A percentile compares a stretch with the other conserved stretches of the same genome.
phyloP scores from a whole-genome alignment of 441 rosid genomes.

The Hura crepitans region DNA sequence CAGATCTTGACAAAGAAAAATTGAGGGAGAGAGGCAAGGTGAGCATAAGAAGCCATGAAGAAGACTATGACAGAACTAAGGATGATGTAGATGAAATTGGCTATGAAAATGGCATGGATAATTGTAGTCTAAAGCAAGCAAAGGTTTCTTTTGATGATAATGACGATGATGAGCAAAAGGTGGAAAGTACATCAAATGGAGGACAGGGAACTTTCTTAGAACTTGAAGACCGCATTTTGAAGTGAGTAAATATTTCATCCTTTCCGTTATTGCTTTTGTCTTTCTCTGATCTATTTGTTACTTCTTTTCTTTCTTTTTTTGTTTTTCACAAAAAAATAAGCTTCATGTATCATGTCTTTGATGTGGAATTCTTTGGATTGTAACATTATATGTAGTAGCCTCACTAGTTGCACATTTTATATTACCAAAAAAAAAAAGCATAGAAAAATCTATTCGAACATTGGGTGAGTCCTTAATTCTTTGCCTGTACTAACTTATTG shows the following conservation, averaged over 20 bases:
- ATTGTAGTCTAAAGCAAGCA: slow-evolving; percentile 26
- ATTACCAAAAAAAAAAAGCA: background rate
- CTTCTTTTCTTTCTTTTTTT: too few species aligned
- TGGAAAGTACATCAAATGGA: slow-evolving; percentile 34
- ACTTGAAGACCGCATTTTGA: slow-evolving; percentile 58
- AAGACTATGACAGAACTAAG: slow-evolving; percentile 33
- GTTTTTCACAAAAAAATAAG: background rate
- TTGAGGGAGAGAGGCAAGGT: slow-evolving; percentile 43
- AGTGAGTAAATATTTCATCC: slow-evolving; percentile 41
- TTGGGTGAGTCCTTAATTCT: background rate
- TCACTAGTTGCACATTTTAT: background rate
- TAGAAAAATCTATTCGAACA: background rate
- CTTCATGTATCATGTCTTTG: background rate
- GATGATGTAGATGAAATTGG: slow-evolving; percentile 30
- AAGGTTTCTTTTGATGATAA: slow-evolving; percentile 28
- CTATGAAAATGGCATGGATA: slow-evolving; percentile 40
- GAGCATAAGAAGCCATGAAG: slow-evolving; percentile 32
- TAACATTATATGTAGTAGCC: background rate
- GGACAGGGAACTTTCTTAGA: slow-evolving; percentile 34
- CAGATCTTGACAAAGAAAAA: slow-evolving; percentile 46
- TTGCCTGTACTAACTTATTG: background rate
- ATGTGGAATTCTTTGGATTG: background rate
- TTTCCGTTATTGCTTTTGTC: background rate
- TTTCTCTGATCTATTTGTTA: background rate
- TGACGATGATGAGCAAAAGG: slow-evolving; percentile 31